Evolutionary conservation across 257 asterid genomes (phyloP).

Genomic region (Salvia miltiorrhiza): DNA sequence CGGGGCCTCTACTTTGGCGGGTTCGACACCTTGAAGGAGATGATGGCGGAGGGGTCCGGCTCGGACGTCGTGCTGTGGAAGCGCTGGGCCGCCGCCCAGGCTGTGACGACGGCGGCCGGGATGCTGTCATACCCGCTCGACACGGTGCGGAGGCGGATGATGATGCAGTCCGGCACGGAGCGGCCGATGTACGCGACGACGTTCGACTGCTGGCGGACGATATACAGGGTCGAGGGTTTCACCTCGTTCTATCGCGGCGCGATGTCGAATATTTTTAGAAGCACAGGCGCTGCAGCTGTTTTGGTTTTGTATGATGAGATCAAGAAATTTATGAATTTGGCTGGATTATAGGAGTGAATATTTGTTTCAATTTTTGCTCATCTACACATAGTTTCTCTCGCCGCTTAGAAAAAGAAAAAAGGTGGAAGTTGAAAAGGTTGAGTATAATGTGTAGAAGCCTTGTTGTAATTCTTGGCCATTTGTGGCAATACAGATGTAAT

Average conservation of each 20-base stretch:
- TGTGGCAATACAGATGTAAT: not conserved
- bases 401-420: not conserved
- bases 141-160: slow-evolving; percentile 93
- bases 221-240: slow-evolving; percentile 64
- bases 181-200: slow-evolving; percentile 62
- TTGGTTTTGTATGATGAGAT: slow-evolving; percentile 89
- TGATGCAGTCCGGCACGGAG: slow-evolving; percentile 96
- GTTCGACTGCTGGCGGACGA: slow-evolving; percentile 78
- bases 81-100: slow-evolving; percentile 90
- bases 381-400: not conserved
- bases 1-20: slow-evolving; percentile 92
- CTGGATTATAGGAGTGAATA: slow-evolving; percentile 45
- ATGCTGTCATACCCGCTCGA: slow-evolving; percentile 84
- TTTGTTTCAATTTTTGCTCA: slow-evolving; percentile 10
- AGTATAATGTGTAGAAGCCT: slow-evolving; percentile 2
- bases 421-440: not conserved
- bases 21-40: slow-evolving; percentile 78
- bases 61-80: slow-evolving; percentile 71
- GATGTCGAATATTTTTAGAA: slow-evolving; percentile 83
- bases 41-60: slow-evolving; percentile 41
- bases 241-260: slow-evolving; percentile 93
- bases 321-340: slow-evolving; percentile 88
- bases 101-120: slow-evolving; percentile 88
- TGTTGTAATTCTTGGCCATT: not conserved
- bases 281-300: slow-evolving; percentile 95